Conservation (phyloP, 1,284 basidiomycete species). For the Sanguinoderma infundibulare region DNA sequence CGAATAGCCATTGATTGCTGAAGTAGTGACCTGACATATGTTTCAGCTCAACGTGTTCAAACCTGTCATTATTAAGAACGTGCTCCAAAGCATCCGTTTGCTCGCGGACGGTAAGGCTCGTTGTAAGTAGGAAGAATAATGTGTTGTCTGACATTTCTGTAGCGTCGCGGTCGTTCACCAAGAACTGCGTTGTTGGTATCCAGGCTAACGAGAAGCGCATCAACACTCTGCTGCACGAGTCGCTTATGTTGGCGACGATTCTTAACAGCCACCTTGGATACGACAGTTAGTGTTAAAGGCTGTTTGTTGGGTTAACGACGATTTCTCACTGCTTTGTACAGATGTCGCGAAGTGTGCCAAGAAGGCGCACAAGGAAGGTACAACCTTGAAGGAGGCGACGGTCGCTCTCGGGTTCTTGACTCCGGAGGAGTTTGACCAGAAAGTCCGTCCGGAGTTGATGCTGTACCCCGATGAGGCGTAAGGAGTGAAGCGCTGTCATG, state of each 20-base stretch:
- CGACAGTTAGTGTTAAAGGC: constrained; percentile 74
- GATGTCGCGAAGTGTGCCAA: constrained; percentile 99
- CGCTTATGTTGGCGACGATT: constrained; percentile 95
- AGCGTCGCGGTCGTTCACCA: constrained; percentile 92
- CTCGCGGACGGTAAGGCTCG: constrained; percentile 80
- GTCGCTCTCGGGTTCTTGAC: constrained; percentile 87
- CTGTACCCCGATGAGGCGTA: constrained; percentile 69
- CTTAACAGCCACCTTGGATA: constrained; percentile 93
- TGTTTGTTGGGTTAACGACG: constrained; percentile 4
- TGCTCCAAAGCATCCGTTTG: constrained; percentile 93
- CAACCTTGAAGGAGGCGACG: constrained; percentile 94
- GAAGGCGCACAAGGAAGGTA: constrained; percentile 99
- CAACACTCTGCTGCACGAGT: constrained; percentile 89
- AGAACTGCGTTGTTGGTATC: constrained; percentile 97
- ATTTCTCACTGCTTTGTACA: constrained; percentile 37
- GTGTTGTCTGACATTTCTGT: constrained; percentile 1
- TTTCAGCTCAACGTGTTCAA: constrained; percentile 97
- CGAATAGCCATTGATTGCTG: too few relatives aligned
- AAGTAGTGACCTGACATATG: constrained; percentile 4
- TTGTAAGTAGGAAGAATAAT: background rate
- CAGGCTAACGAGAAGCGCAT: constrained; percentile 96
- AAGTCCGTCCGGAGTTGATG: constrained; percentile 95
- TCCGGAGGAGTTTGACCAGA: constrained; percentile 92
- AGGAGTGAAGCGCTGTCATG: constrained; percentile 10
- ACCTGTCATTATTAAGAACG: constrained; percentile 98